These are phyloP conservation scores for Eutrema japonicum DNA, from an alignment of 345 rosid species.

Conservation along the genomic window DNA sequence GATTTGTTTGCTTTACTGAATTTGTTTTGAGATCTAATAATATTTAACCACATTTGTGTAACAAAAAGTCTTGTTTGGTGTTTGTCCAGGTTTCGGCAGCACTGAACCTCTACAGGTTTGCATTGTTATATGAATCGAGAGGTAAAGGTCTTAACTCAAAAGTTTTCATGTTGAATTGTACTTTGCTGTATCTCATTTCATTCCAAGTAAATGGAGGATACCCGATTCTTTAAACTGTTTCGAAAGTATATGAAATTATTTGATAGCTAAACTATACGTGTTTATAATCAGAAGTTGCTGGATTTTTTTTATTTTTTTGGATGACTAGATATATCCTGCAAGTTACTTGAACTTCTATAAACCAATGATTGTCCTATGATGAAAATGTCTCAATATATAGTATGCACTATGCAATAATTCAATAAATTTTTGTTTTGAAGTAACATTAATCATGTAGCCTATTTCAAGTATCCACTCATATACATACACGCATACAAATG, in stretches of 20 bases:
- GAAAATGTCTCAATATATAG: no score
- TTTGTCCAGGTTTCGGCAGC: constrained; percentile 74
- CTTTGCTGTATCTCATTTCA: constrained; percentile 9
- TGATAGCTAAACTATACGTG: background rate
- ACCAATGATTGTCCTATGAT: no score
- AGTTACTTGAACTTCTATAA: background rate
- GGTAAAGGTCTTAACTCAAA: constrained; percentile 50
- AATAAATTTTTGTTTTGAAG: no score
- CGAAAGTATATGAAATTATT: background rate
- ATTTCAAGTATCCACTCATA: no score
- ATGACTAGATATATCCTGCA: background rate
- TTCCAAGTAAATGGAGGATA: constrained; percentile 9
- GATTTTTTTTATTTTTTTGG: background rate
- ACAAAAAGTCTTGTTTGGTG: constrained; percentile 10
- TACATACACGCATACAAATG: no score
- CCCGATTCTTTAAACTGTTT: background rate
- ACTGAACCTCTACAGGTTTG: constrained; percentile 82
- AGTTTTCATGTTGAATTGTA: background rate
- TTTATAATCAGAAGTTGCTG: background rate
- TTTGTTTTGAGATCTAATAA: background rate
- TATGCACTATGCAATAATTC: no score
- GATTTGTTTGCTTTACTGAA: constrained; percentile 1
- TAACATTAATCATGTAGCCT: no score
- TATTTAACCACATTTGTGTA: constrained; percentile 14
- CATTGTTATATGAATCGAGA: constrained; percentile 62